A percentile compares a stretch with the other conserved stretches of the same genome.
phyloP scores from a whole-genome alignment of 2,329 filamentous ascomycete species.

The Tricladium varicosporioides region DNA sequence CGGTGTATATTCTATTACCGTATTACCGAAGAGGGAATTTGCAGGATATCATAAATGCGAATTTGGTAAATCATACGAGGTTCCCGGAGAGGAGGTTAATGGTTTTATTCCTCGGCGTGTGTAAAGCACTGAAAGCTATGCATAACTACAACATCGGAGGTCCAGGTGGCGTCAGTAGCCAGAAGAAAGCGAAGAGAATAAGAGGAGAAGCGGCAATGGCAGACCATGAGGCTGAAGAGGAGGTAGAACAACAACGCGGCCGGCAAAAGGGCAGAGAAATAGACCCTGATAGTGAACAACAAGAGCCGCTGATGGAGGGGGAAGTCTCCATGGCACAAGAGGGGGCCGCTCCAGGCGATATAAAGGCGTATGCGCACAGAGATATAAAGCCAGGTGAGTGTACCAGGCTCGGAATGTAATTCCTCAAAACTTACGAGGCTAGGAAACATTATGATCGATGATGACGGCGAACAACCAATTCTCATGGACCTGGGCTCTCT shows the following conservation, averaged over 20 bases:
- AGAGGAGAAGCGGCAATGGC: slow-evolving; percentile 36
- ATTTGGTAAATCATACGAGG: slow-evolving; percentile 87
- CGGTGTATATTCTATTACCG: slow-evolving; percentile 92
- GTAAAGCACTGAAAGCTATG: slow-evolving; percentile 83
- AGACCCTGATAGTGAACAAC: slow-evolving; percentile 70
- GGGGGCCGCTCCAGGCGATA: slow-evolving; percentile 65
- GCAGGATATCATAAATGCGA: slow-evolving; percentile 98
- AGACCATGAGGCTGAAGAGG: slow-evolving; percentile 41
- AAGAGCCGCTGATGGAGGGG: slow-evolving; percentile 78
- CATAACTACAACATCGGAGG: slow-evolving; percentile 77
- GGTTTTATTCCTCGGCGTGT: slow-evolving; percentile 88
- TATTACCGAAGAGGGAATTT: slow-evolving; percentile 95
- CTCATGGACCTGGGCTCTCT: slow-evolving; percentile 97
- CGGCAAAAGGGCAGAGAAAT: slow-evolving; percentile 41
- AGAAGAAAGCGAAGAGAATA: slow-evolving; percentile 45
- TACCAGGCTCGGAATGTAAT: not conserved
- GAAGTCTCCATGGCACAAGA: slow-evolving; percentile 68
- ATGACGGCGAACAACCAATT: slow-evolving; percentile 83
- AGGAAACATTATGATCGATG: slow-evolving; percentile 98
- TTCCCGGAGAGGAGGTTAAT: slow-evolving; percentile 89
- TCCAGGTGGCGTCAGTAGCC: slow-evolving; percentile 47
- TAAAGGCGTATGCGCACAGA: slow-evolving; percentile 84
- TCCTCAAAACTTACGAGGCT: slow-evolving; percentile 10
- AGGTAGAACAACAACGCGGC: slow-evolving; percentile 36
- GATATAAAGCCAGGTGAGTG: slow-evolving; percentile 91